Percentiles rank a stretch among this genome's conserved stretches.
phyloP scores from a whole-genome alignment of 257 asterid species.

The Rhazya stricta region DNA sequence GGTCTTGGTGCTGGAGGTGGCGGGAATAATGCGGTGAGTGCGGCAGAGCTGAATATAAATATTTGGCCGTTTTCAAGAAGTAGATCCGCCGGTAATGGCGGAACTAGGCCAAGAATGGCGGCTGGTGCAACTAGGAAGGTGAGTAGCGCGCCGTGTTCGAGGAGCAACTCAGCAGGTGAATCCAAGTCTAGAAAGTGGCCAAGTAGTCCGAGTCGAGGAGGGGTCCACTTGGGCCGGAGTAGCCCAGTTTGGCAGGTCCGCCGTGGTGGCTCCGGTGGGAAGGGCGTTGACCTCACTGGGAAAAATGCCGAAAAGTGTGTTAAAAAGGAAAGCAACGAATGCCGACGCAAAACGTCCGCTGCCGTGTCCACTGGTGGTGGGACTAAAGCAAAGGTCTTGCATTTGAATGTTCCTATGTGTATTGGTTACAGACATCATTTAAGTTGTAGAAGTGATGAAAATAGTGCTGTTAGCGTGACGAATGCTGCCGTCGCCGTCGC shows the following conservation, averaged over 20 bases:
- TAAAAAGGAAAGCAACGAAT: constrained; percentile 29
- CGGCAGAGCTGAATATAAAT: constrained; percentile 82
- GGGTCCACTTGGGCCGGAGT: constrained; percentile 76
- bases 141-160: constrained; percentile 92
- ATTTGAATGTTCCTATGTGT: constrained; percentile 76
- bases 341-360: constrained; percentile 40
- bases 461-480: constrained; percentile 18
- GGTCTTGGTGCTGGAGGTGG: constrained; percentile 23
- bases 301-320: constrained; percentile 32
- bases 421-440: constrained; percentile 65
- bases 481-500: constrained; percentile 15
- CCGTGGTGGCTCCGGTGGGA: constrained; percentile 28
- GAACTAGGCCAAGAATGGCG: constrained; percentile 48
- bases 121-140: constrained; percentile 51
- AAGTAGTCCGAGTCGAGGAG: constrained; percentile 60
- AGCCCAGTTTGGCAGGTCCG: constrained; percentile 91
- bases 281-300: constrained; percentile 9
- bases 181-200: constrained; percentile 82
- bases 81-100: constrained; percentile 90
- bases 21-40: constrained; percentile 20
- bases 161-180: constrained; percentile 92
- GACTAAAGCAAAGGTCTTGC: constrained; percentile 44
- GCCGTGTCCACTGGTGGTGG: constrained; percentile 13
- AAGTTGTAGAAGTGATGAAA: constrained; percentile 55
- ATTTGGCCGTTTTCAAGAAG: constrained; percentile 92